Evolutionary conservation across 2,329 filamentous ascomycete species (phyloP).

Genomic region (Diaporthe vaccinii): DNA sequence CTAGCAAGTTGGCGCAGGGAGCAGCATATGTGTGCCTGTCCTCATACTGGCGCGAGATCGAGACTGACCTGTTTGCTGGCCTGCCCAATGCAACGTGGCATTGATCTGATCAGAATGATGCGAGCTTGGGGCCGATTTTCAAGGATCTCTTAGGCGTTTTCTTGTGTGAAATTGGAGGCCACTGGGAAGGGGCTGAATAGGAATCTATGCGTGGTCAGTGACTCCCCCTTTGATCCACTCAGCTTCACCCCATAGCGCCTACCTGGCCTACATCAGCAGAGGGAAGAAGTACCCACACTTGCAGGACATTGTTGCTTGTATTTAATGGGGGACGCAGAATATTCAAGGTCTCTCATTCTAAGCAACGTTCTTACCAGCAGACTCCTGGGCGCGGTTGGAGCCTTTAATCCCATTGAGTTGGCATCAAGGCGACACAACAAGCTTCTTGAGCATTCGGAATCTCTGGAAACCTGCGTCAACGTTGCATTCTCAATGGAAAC

Average conservation of each 20-base stretch:
- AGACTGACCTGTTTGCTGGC: not conserved
- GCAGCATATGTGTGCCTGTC: slow-evolving; percentile 2
- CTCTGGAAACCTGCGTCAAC: not conserved
- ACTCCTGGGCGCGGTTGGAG: not conserved
- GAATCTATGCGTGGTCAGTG: slow-evolving; percentile 24
- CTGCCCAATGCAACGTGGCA: slow-evolving; percentile 19
- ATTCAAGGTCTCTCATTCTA: too few species aligned
- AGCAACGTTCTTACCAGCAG: slow-evolving; percentile 17
- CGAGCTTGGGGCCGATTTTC: slow-evolving; percentile 9
- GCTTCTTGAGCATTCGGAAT: not conserved
- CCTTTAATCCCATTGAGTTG: not conserved
- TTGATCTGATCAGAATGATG: slow-evolving; percentile 12
- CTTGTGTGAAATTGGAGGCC: slow-evolving; percentile 5
- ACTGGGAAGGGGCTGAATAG: not conserved
- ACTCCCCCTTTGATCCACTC: slow-evolving; percentile 1
- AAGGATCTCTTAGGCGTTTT: not conserved
- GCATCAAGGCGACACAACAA: not conserved
- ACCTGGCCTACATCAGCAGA: slow-evolving; percentile 17
- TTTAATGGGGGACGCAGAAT: not conserved
- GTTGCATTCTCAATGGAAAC: slow-evolving; percentile 22
- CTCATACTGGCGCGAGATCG: not conserved
- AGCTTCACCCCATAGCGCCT: slow-evolving; percentile 9
- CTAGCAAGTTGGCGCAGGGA: slow-evolving; percentile 14
- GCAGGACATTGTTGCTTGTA: not conserved
- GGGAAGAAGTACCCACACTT: slow-evolving; percentile 17